Base-by-base conservation (phyloP, 805 yeast species). In the Starmera amethionina region DNA sequence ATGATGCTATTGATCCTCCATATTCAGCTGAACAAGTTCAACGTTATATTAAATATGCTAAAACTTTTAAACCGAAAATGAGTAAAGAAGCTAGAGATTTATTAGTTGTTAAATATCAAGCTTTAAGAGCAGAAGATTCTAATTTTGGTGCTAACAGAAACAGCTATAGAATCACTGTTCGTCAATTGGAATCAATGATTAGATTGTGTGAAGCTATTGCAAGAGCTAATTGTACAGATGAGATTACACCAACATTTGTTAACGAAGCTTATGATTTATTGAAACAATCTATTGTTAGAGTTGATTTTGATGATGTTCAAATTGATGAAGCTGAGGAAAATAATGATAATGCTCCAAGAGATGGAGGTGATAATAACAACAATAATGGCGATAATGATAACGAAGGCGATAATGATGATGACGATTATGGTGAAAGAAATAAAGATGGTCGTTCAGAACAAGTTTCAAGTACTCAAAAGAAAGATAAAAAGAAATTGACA, bases 171-270 rank as follows among this genome's bases (percentile, higher is more conserved):
- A 93, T 93, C 52, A 93, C 98, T 0, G 98, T 93, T 30, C 83
- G 98, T 69, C 98, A 93, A 59, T 72, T 93, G 54, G 98, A 90
- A 64, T 82, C 93, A 40, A 76, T 89, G 88, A 82, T 93, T 49
- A 75, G 98, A 56, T 70, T 93, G 43, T 79, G 93, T 4, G 98
- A 93, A 59, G 97, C 96, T 2, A 89, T 93, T 62, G 97, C 98
- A 1, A 73, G 96, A 49, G 97, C 97, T 25, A 93, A 90, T 61
- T 89, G 97, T 63, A 84, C 89, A 15, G 93, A 85, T 47, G 88
- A 79, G 46, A 81, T 88, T 40, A 78, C 90, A 0, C 85, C 90
- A 8, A 71, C 72, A 30, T 85, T 87, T 59, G 97, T 90, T 35
- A 82, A 89, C 3, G 97, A 93, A 58, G 98, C 98, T 0, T 88